Evolutionary conservation across 306 rosid genomes (phyloP).

Genomic region (Oemleria cerasiformis): DNA sequence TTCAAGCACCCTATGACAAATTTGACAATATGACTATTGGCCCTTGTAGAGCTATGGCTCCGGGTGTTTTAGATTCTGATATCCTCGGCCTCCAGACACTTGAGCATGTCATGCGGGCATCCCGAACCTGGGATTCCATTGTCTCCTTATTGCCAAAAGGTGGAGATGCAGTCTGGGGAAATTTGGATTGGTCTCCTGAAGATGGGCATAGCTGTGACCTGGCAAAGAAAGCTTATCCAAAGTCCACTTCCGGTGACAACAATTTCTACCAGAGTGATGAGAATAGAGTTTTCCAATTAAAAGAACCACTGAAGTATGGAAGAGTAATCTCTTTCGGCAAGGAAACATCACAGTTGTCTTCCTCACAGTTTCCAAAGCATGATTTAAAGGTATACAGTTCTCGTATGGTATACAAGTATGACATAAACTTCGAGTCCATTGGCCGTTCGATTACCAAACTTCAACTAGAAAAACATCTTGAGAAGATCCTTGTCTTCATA

Average conservation of each 20-base stretch:
- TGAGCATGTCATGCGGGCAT: slow-evolving; percentile 51
- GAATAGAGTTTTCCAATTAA: slow-evolving; percentile 26
- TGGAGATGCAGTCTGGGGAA: slow-evolving; percentile 76
- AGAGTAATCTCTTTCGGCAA: slow-evolving; percentile 59
- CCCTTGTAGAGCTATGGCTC: slow-evolving; percentile 59
- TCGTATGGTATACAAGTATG: neutral
- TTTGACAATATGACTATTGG: slow-evolving; percentile 2
- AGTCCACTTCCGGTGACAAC: slow-evolving; percentile 26
- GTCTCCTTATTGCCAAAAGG: slow-evolving; percentile 82
- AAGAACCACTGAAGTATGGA: slow-evolving; percentile 45
- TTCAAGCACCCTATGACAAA: neutral
- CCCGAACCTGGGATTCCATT: slow-evolving; percentile 77
- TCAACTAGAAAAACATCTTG: neutral
- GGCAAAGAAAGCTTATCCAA: slow-evolving; percentile 29
- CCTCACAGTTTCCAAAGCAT: slow-evolving; percentile 43
- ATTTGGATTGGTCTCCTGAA: slow-evolving; percentile 60
- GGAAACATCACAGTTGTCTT: slow-evolving; percentile 50
- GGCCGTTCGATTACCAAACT: neutral
- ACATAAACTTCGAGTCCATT: neutral
- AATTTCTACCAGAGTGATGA: slow-evolving; percentile 24
- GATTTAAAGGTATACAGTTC: slow-evolving; percentile 33
- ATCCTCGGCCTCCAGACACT: slow-evolving; percentile 57
- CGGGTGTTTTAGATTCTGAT: slow-evolving; percentile 55
- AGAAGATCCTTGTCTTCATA: neutral
- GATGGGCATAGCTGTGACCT: slow-evolving; percentile 39